Conservation (phyloP, 2,329 filamentous ascomycete genomes). For the Phaeosphaeriaceae sp. region DNA sequence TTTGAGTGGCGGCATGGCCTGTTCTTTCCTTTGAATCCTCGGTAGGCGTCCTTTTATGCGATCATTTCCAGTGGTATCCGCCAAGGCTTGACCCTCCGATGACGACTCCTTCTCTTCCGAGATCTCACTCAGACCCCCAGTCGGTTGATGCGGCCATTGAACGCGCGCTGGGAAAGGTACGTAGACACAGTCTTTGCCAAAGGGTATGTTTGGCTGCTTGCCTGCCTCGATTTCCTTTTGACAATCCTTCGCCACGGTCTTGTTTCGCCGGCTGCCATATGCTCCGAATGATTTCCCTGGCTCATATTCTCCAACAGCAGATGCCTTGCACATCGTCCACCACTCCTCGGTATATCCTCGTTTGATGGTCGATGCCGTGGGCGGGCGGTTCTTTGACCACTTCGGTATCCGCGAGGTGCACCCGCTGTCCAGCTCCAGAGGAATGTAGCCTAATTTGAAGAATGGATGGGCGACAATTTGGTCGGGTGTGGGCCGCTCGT, state of each 20-base stretch:
- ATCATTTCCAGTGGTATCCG: conserved; percentile 57
- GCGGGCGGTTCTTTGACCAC: conserved; percentile 55
- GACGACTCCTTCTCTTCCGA: conserved; percentile 50
- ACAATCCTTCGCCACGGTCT: conserved; percentile 59
- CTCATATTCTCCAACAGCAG: conserved; percentile 58
- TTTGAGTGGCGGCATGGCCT: conserved; percentile 38
- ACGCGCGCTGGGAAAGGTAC: conserved; percentile 52
- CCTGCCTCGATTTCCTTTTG: conserved; percentile 57
- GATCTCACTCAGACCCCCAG: conserved; percentile 48
- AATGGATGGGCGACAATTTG: conserved; percentile 80
- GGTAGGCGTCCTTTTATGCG: conserved; percentile 35
- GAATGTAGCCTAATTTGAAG: conserved; percentile 79
- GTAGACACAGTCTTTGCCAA: conserved; percentile 57
- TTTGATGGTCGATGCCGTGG: conserved; percentile 52
- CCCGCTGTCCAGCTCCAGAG: conserved; percentile 56
- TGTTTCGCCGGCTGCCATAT: conserved; percentile 55
- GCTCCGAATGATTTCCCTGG: conserved; percentile 56
- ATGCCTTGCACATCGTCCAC: conserved; percentile 58
- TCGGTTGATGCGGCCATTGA: conserved; percentile 44
- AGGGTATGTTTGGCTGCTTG: conserved; percentile 57
- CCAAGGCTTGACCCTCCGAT: conserved; percentile 48
- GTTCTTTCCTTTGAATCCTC: conserved; percentile 30
- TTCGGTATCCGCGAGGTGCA: conserved; percentile 56
- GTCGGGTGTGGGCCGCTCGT: conserved; percentile 77
- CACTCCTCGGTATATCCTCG: conserved; percentile 60